Evolutionary conservation across 345 rosid genomes (phyloP).

Genomic region (Citrus inodora): DNA sequence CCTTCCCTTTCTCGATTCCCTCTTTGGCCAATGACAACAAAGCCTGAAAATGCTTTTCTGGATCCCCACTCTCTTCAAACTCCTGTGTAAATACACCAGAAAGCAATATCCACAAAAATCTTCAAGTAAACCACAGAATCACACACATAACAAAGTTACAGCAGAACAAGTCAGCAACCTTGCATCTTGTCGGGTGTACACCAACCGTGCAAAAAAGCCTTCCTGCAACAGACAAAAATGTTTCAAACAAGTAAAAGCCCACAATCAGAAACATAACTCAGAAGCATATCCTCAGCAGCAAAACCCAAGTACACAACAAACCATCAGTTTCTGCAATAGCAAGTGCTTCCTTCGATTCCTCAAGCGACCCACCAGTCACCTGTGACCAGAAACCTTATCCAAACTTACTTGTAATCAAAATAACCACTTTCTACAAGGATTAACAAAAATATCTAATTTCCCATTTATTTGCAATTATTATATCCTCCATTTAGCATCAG

Average conservation of each 20-base stretch:
- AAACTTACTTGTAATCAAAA: neutral
- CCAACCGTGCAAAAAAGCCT: conserved; percentile 94
- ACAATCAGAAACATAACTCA: neutral
- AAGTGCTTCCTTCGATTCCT: conserved; percentile 92
- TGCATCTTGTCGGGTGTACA: conserved; percentile 98
- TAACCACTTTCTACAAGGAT: neutral
- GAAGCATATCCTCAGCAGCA: neutral
- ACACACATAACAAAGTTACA: neutral
- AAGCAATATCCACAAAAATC: conserved; percentile 14
- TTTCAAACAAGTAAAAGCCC: conserved; percentile 7
- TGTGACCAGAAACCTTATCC: conserved; percentile 21
- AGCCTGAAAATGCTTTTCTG: conserved; percentile 80
- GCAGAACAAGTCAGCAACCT: conserved; percentile 32
- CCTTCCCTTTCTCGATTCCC: conserved; percentile 93
- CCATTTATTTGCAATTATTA: neutral
- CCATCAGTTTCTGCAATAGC: conserved; percentile 96
- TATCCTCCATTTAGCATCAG: neutral
- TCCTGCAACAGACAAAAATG: conserved; percentile 37
- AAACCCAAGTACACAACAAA: conserved; percentile 20
- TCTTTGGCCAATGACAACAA: conserved; percentile 74
- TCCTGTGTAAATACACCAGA: conserved; percentile 43
- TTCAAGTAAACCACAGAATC: neutral
- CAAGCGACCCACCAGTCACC: conserved; percentile 96
- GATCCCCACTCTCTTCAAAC: conserved; percentile 86
- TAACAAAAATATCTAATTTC: neutral